A percentile compares a stretch with the other conserved stretches of the same genome.
These are phyloP conservation scores for Diaporthe ampelina DNA, from an alignment of 2,329 filamentous ascomycete species.

Conservation along the genomic window DNA sequence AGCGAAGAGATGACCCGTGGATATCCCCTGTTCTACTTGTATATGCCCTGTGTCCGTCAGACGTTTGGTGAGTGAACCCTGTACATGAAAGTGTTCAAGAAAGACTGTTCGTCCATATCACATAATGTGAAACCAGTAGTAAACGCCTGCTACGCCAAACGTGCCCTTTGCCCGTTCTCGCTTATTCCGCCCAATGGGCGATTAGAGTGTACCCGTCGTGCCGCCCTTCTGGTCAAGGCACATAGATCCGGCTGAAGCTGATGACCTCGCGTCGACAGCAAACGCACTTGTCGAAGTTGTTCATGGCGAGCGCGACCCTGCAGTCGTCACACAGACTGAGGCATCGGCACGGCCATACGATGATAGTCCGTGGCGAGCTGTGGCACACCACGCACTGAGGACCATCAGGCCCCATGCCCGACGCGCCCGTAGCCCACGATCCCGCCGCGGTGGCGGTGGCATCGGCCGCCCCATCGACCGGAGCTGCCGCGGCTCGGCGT, in stretches of 20 bases:
- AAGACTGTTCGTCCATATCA: slow-evolving; percentile 5
- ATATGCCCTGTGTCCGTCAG: neutral
- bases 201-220: neutral
- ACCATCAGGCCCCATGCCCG: slow-evolving; percentile 77
- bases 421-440: slow-evolving; percentile 79
- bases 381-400: slow-evolving; percentile 97
- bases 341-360: slow-evolving; percentile 97
- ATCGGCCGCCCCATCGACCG: slow-evolving; percentile 40
- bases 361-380: slow-evolving; percentile 84
- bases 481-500: slow-evolving; percentile 54
- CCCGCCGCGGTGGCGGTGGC: slow-evolving; percentile 45
- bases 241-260: slow-evolving; percentile 92
- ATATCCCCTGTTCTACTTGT: slow-evolving; percentile 12
- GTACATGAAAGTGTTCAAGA: slow-evolving; percentile 12
- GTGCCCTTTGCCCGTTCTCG: slow-evolving; percentile 29
- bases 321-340: slow-evolving; percentile 96
- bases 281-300: slow-evolving; percentile 97
- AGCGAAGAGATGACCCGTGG: neutral
- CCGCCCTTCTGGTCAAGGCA: slow-evolving; percentile 68
- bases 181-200: slow-evolving; percentile 36
- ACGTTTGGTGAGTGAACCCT: neutral
- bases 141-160: slow-evolving; percentile 35
- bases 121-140: neutral
- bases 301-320: slow-evolving; percentile 91
- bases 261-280: slow-evolving; percentile 91